Evolutionary conservation across 1,284 basidiomycete genomes (phyloP), one percentile per base, ranked within the genome.

Genomic region (Inonotus obliquus): DNA sequence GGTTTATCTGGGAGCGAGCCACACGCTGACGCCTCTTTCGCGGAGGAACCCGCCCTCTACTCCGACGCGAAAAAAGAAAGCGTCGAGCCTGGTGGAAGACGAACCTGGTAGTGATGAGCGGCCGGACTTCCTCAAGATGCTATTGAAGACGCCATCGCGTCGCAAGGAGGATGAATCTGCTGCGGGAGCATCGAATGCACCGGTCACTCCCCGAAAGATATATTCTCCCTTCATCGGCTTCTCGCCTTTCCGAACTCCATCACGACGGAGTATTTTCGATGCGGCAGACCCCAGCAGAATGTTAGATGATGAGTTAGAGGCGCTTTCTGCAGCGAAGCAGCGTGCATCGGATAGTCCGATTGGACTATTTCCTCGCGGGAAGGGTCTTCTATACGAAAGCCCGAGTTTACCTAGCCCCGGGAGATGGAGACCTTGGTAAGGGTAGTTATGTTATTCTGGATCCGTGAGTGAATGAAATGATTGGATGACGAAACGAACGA

Each of bases 171-270:
- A 57, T 5, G 27, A 38, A 9, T 38, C 44, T 52, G 38, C 21
- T 25, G 44, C 47, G 48, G 14, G 32, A 21, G 0, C 52, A 23
- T 54, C 59, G n/a, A 60, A 39, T 41, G 39, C 53, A 32, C 57
- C 55, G 5, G 25, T 39, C 32, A 62, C 61, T 17, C 61, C 61
- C 6, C 44, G 51, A 25, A 59, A 45, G 54, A 48, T 59, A 29
- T 60, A 51, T 25, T 63, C 62, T 32, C 59, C 62, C 7, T 60
- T 61, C 32, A 45, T 32, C n/a, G 41, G 52, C 1, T 59, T 61
- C 37, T 61, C 63, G 2, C 63, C 63, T 27, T 64, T 64, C 60
- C 63, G 63, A 17, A 64, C 63, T 19, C 63, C 63, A 21, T 61
- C 59, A 19, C 38, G 63, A 29, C 59, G 59, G 14, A 45, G 54